Base-by-base conservation (phyloP, 352 stramenopile genomes). In the Globisporangium paroecandrum region DNA sequence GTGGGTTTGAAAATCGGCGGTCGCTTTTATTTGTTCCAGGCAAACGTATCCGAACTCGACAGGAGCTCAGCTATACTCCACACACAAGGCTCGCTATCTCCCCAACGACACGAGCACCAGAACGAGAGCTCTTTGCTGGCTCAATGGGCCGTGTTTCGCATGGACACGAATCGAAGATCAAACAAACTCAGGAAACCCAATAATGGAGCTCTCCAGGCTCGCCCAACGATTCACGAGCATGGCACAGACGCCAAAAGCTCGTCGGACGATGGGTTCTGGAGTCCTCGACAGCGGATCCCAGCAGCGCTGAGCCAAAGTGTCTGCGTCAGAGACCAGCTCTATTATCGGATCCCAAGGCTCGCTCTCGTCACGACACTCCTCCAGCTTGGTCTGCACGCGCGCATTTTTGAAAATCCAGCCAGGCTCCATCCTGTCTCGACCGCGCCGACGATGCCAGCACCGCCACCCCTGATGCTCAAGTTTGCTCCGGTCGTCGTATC, bases 11-110 rank as follows among this genome's bases (percentile, higher is more conserved):
- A 82, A 51, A 56, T 82, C 41, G 76, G 76, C 1, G 69, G 75
- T 29, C 69, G 69, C 3, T 85, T 68, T 54, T 56, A 75, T 6
- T 65, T 85, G 7, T 77, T 77, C 54, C 76, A 81, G 49, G 36
- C 66, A 22, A 65, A 43, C 1, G 66, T 78, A n/a, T 22, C 32
- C 5, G 29, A 34, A 22, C 20, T 22, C 43, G 10, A 5, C 18
- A 49, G 13, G 20, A 47, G 41, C 41, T 47, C 41, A 47, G 15
- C 41, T 3, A 47, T 47, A 6, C 41, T 47, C 0, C 41, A n/a
- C 41, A 47, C 41, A 47, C 41, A 47, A 47, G 41, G 43, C 4
- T 49, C 18, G 43, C 15, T 49, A 22, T 49, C 43, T n/a, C 18
- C 43, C 0, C 27, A 29, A 2, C 61, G 25, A 5, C 29, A 29